Conservation (phyloP, 2,329 filamentous ascomycete species). For the Truncatella angustata region DNA sequence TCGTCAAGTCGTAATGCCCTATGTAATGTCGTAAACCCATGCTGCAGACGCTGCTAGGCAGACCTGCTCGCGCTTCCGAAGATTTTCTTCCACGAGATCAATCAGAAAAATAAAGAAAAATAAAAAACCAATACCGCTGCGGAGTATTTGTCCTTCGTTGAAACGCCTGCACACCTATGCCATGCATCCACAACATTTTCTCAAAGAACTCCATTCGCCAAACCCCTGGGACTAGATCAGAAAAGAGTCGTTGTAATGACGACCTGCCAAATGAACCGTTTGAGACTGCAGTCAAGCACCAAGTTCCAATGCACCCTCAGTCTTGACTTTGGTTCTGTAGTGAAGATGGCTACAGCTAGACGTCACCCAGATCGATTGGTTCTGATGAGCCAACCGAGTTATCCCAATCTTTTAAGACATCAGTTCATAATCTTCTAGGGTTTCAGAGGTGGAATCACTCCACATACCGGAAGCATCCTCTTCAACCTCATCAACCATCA, state of each 20-base stretch:
- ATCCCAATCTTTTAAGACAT: constrained; percentile 53
- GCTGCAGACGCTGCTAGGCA: neutral
- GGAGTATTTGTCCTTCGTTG: neutral
- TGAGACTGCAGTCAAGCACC: neutral
- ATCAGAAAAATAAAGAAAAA: neutral
- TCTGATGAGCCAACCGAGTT: constrained; percentile 55
- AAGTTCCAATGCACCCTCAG: no score
- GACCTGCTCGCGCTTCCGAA: no score
- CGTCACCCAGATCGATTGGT: constrained; percentile 49
- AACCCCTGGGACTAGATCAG: no score
- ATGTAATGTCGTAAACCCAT: neutral
- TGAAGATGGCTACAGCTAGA: no score
- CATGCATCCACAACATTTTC: constrained; percentile 19
- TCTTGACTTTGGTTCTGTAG: no score
- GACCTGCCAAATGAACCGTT: neutral
- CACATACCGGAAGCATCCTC: constrained; percentile 60
- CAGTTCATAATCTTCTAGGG: constrained; percentile 33
- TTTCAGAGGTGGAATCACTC: constrained; percentile 35
- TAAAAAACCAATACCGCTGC: neutral
- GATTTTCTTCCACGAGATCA: no score
- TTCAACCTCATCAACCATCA: constrained; percentile 58
- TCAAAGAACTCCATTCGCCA: neutral
- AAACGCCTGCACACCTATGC: constrained; percentile 22
- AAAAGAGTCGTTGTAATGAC: neutral
- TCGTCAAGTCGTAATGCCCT: neutral